A percentile compares a stretch with the other conserved stretches of the same genome.
Conservation (phyloP, 2,329 filamentous ascomycete species). For the Sporothrix globosa region DNA sequence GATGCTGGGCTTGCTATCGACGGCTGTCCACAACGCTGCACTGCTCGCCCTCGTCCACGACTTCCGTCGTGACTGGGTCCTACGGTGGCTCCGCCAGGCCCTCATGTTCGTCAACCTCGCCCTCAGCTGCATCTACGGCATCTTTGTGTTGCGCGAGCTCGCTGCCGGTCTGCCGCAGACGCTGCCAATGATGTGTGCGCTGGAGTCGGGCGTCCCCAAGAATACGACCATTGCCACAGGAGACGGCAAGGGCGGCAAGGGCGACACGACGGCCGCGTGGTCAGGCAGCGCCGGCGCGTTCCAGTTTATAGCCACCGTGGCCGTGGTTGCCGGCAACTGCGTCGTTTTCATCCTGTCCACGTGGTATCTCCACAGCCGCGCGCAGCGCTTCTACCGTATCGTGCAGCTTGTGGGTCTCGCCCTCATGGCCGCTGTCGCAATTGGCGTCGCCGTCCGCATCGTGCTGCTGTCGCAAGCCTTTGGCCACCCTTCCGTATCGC, state of each 20-base stretch:
- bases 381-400: conserved; percentile 57
- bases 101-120: conserved; percentile 68
- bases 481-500: conserved; percentile 53
- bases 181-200: conserved; percentile 63
- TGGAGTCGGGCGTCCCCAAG: conserved; percentile 47
- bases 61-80: conserved; percentile 67
- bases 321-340: conserved; percentile 61
- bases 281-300: conserved; percentile 46
- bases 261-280: conserved; percentile 39
- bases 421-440: conserved; percentile 60
- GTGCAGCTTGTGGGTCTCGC: conserved; percentile 58
- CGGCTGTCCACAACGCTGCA: conserved; percentile 66
- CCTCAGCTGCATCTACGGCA: conserved; percentile 59
- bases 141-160: conserved; percentile 61
- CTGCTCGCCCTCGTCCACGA: conserved; percentile 67
- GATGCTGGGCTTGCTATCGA: conserved; percentile 67
- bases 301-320: conserved; percentile 62
- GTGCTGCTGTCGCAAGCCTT: conserved; percentile 64
- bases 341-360: conserved; percentile 63
- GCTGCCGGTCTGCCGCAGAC: conserved; percentile 53
- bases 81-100: conserved; percentile 66
- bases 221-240: background rate
- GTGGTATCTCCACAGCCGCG: conserved; percentile 65
- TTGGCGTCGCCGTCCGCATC: conserved; percentile 62
- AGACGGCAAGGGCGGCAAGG: conserved; percentile 34